Conservation (phyloP, 352 stramenopile genomes). For the Phytophthora citrophthora region DNA sequence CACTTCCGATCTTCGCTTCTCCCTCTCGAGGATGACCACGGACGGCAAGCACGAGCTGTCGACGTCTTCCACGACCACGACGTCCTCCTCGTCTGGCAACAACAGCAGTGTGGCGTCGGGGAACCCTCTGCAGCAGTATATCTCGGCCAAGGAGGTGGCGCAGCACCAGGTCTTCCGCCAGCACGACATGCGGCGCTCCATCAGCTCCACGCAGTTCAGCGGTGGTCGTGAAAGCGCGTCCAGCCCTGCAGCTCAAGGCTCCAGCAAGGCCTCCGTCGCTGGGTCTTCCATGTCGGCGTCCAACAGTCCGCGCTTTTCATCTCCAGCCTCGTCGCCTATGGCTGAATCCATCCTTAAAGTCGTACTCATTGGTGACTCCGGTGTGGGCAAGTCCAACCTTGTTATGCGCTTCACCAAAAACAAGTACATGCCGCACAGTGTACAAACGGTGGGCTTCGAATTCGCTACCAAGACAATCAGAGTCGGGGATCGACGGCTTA, state of each 20-base stretch:
- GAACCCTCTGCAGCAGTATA: conserved; percentile 57
- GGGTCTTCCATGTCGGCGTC: conserved; percentile 44
- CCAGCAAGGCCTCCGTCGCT: conserved; percentile 22
- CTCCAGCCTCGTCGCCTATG: conserved; percentile 25
- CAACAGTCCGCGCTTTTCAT: conserved; percentile 61
- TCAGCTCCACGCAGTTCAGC: conserved; percentile 40
- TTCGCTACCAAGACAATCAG: conserved; percentile 89
- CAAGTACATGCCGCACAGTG: conserved; percentile 79
- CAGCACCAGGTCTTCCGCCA: conserved; percentile 52
- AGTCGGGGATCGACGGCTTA: conserved; percentile 81
- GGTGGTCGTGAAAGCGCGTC: conserved; percentile 10
- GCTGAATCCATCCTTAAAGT: conserved; percentile 84
- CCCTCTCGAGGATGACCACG: conserved; percentile 38
- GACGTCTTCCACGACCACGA: conserved; percentile 8
- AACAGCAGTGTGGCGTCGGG: conserved; percentile 4
- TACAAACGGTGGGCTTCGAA: conserved; percentile 89
- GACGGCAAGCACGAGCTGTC: conserved; percentile 35
- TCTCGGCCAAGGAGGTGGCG: conserved; percentile 71
- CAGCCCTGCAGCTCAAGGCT: background rate
- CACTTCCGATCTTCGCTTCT: conserved; percentile 18
- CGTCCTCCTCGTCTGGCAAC: conserved; percentile 9
- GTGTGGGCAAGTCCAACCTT: conserved; percentile 89
- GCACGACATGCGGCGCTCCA: conserved; percentile 50
- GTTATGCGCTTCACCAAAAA: conserved; percentile 91
- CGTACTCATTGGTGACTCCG: conserved; percentile 89